phyloP scores from a whole-genome alignment of 2,329 filamentous ascomycete species.

The Cordyceps javanica region DNA sequence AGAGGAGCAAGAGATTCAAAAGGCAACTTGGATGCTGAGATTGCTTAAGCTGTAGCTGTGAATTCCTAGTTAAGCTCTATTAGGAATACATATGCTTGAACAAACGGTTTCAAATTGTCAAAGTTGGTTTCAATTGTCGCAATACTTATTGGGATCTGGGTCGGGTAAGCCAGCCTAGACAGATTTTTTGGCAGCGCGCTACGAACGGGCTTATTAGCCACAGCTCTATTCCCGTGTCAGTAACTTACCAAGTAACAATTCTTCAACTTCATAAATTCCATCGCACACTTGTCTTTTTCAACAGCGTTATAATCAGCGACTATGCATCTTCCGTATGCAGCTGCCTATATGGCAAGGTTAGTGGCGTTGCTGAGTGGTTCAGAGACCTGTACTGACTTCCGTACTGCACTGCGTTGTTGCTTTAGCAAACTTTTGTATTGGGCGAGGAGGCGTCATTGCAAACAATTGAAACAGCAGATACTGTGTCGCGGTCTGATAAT shows the following conservation, averaged over 20 bases:
- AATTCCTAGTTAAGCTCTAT: not conserved
- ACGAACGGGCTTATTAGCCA: not conserved
- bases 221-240: not conserved
- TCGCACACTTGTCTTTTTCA: constrained; percentile 81
- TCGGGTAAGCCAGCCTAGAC: too few relatives aligned
- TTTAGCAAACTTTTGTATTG: constrained; percentile 49
- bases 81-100: not conserved
- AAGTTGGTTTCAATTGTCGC: too few relatives aligned
- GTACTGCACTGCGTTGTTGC: constrained; percentile 50
- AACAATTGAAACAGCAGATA: not conserved
- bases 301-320: constrained; percentile 84
- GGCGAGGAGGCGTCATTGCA: constrained; percentile 27
- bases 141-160: too few relatives aligned
- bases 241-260: constrained; percentile 73
- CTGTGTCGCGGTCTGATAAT: not conserved
- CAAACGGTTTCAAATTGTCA: too few relatives aligned
- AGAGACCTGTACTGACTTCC: constrained; percentile 35
- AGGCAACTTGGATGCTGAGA: constrained; percentile 71
- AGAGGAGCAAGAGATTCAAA: constrained; percentile 81
- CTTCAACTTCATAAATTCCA: constrained; percentile 80
- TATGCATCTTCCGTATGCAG: constrained; percentile 86
- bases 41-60: constrained; percentile 62
- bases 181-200: constrained; percentile 15
- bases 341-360: constrained; percentile 56
- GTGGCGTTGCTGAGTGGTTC: not conserved